Evolutionary conservation across 805 yeast species (phyloP), one percentile per base, ranked within the genome.

Genomic region (Metschnikowia continentalis): DNA sequence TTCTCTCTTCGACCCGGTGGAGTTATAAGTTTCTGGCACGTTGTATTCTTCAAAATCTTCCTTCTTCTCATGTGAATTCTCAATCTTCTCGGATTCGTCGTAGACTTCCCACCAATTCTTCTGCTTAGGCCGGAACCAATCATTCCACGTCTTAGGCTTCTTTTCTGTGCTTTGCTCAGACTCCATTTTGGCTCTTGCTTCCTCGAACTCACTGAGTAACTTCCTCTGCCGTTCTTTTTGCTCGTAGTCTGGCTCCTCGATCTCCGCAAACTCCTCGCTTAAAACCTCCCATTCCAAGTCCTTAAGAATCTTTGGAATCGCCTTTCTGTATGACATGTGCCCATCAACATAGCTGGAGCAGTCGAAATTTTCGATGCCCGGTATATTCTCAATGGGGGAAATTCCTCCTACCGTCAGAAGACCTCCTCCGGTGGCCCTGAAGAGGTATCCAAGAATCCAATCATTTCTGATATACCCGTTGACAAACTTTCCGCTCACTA

Each of bases 341-440:
- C 99, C 99, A 53, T 87, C 90, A 3, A 92, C 96, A 48, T 76
- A 61, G 17, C 84, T 90, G 0, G 98, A 88, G 61, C 96, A 89
- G 63, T 94, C 95, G 55, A 86, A 77, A 66, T 92, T 92, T 56
- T 90, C 96, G 32, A 94, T 75, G 0, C 85, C 88, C 22, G 79
- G 75, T 19, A 81, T 70, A 19, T 63, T 61, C 41, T 81, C 84
- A 35, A 92, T 78, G 4, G 91, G 85, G 0, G 96, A 84, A 30
- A 94, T 74, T 0, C 99, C 99, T 5, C 92, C 90, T 41, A 94
- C 94, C n/a, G 89, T 79, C 61, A 87, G 85, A 42, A 94, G 74
- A 0, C 98, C 98, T 52, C 98, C 97, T 52, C 94, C 83, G 0
- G 98, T 90, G 1, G 98, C 99, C 57, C 99, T 78, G 71, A 92